Conservation (phyloP, 75 land plant genomes). For the Pinus taeda region DNA sequence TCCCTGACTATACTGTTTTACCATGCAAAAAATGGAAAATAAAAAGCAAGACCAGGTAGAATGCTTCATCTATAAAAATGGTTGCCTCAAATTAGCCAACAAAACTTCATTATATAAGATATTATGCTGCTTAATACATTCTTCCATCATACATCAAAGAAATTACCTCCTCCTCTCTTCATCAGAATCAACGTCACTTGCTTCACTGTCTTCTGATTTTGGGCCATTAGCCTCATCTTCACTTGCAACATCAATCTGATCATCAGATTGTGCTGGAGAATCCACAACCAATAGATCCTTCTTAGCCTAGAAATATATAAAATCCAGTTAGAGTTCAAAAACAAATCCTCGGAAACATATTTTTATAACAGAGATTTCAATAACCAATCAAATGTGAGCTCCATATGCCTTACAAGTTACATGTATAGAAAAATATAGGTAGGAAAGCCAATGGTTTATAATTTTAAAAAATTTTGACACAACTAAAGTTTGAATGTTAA, state of each 20-base stretch:
- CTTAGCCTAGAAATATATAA: conserved; percentile 44
- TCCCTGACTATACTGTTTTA: neutral
- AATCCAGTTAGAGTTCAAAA: neutral
- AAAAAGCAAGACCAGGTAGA: no score
- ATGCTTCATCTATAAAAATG: no score
- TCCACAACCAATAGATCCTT: conserved; percentile 68
- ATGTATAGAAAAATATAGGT: no score
- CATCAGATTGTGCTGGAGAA: conserved; percentile 50
- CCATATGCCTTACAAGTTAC: no score
- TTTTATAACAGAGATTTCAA: neutral
- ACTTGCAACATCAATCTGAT: conserved; percentile 40
- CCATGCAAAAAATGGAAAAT: neutral
- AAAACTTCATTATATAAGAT: neutral
- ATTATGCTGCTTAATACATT: neutral
- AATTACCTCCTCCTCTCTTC: conserved; percentile 60
- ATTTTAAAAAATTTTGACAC: no score
- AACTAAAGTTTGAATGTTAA: no score
- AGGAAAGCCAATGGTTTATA: no score
- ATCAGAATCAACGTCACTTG: conserved; percentile 73
- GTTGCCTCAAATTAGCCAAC: neutral
- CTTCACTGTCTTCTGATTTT: conserved; percentile 16
- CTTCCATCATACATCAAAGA: neutral
- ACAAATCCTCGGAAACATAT: neutral
- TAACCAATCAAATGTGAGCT: neutral
- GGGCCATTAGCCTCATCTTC: conserved; percentile 16